phyloP scores from a whole-genome alignment of 2,329 filamentous ascomycete genomes.

The Colletotrichum horii region DNA sequence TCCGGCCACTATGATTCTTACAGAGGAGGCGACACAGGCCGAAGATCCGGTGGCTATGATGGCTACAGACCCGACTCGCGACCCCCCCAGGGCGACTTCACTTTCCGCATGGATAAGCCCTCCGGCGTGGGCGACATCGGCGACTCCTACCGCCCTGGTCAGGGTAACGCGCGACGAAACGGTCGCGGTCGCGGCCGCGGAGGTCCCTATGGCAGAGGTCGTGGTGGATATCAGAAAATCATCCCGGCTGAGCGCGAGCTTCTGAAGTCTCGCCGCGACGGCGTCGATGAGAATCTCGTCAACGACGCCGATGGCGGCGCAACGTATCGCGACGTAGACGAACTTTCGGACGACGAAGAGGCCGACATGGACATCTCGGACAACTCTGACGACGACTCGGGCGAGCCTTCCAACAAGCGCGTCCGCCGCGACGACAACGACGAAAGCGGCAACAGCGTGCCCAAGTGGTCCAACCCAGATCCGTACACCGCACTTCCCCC shows the following conservation, averaged over 20 bases:
- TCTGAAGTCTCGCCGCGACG: conserved; percentile 41
- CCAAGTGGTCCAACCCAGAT: conserved; percentile 96
- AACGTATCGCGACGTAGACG: conserved; percentile 60
- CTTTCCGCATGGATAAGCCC: conserved; percentile 59
- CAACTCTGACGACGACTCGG: conserved; percentile 44
- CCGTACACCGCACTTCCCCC: conserved; percentile 89
- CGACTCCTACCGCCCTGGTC: conserved; percentile 35
- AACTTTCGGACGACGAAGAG: conserved; percentile 68
- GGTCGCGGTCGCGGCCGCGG: conserved; percentile 22
- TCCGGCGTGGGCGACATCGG: conserved; percentile 46
- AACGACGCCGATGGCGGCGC: conserved; percentile 49
- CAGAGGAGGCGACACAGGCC: conserved; percentile 10
- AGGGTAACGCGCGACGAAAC: conserved; percentile 12
- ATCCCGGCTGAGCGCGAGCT: conserved; percentile 54
- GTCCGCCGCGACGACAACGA: conserved; percentile 35
- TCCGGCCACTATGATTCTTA: conserved; percentile 10
- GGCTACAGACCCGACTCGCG: conserved; percentile 41
- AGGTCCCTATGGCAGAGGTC: conserved; percentile 28
- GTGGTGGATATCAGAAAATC: conserved; percentile 30
- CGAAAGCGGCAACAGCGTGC: conserved; percentile 51
- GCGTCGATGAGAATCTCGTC: conserved; percentile 50
- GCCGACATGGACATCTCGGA: conserved; percentile 69
- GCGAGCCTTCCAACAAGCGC: conserved; percentile 48
- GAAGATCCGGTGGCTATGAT: conserved; percentile 16
- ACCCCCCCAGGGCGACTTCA: conserved; percentile 56